Conservation (phyloP, 2,329 filamentous ascomycete genomes). For the Alternaria sp. region DNA sequence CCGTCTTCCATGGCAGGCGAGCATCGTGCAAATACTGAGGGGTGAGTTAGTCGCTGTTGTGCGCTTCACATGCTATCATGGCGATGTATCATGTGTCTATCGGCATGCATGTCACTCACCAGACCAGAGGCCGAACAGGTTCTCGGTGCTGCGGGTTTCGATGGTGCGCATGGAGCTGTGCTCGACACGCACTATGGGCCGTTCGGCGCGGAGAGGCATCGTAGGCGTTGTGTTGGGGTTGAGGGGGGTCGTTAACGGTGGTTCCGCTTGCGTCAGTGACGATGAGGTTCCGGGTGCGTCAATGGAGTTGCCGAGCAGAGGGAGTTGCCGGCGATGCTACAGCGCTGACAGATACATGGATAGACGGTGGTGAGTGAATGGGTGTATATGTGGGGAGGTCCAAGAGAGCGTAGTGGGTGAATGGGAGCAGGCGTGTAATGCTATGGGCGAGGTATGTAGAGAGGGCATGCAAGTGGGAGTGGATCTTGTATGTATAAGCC, state of each 20-base stretch:
- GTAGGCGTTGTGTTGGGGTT: conserved; percentile 24
- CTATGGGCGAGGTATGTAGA: background rate
- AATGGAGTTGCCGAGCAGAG: conserved; percentile 25
- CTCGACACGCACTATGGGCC: conserved; percentile 89
- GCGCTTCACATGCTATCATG: background rate
- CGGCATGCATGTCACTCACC: conserved; percentile 66
- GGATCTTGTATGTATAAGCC: conserved; percentile 30
- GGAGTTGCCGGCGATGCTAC: conserved; percentile 28
- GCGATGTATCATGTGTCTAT: background rate
- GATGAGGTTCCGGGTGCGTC: conserved; percentile 30
- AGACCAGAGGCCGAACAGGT: conserved; percentile 96
- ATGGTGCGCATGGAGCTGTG: conserved; percentile 92
- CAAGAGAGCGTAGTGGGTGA: background rate
- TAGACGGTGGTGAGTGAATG: background rate
- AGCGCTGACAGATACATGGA: conserved; percentile 28
- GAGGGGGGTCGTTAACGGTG: background rate
- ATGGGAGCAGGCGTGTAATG: conserved; percentile 13
- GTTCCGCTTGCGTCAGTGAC: conserved; percentile 16
- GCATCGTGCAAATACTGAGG: conserved; percentile 87
- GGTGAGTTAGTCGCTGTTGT: conserved; percentile 27
- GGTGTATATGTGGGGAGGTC: background rate
- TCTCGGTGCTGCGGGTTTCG: conserved; percentile 89
- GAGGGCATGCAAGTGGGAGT: conserved; percentile 14
- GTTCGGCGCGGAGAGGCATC: conserved; percentile 86
- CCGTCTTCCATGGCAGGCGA: conserved; percentile 94